Base-by-base conservation (phyloP, 208 protist species). In the Trypanosoma theileri region DNA sequence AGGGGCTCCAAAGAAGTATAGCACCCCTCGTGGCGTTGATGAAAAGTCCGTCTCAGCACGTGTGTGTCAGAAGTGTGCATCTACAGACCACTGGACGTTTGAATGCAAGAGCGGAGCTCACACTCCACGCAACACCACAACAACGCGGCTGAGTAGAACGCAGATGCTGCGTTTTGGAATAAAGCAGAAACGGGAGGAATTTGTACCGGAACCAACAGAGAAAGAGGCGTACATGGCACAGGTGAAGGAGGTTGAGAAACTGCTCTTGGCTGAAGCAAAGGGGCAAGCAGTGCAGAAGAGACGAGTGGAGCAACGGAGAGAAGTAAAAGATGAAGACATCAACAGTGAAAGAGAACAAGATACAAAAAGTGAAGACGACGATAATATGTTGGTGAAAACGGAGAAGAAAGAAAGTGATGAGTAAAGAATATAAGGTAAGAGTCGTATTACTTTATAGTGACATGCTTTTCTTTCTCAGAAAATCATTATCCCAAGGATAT, bases 81-180 rank as follows among this genome's bases (percentile, higher is more conserved):
- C 82, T 31, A 81, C 58, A 12, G 67, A 65, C 40, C 90, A 96
- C 72, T 96, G 90, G 88, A 89, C 90, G 7, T 96, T 79, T 59
- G 87, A 93, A 69, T 96, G 90, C 59, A 71, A 70, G 41, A 40
- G 63, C 4, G 35, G 28, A 0, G 57, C 40, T 17, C 54, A 69
- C 17, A 53, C 40, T 54, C 9, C 45, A n/a, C 66, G 67, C 13
- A 86, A 79, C 28, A 35, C 28, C 28, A 76, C 73, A 58, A 75
- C 82, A 19, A 55, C 82, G 19, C 79, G 84, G 51, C 68, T 93
- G 19, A 96, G 90, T 52, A 73, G 72, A 17, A 88, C 80, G 17
- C 84, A 94, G 59, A 88, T 92, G 81, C 76, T 92, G 14, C 80
- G 82, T 50, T 93, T 86, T 65, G 88, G 88, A 7, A 81, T 96